Conservation (phyloP, 2,329 filamentous ascomycete species). For the Rugonectria rugulosa region DNA sequence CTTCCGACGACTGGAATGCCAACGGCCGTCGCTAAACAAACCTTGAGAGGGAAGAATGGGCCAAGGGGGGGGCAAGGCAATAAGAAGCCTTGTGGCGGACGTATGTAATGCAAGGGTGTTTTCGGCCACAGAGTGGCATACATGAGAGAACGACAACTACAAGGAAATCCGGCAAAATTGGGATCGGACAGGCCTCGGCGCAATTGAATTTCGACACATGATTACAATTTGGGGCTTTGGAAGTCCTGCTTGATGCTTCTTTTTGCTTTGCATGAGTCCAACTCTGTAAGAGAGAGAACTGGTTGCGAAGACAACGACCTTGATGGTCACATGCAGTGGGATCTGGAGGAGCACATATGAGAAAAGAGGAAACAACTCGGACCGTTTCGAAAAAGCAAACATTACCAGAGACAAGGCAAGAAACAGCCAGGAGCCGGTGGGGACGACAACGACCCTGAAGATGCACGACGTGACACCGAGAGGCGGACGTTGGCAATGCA, state of each 20-base stretch:
- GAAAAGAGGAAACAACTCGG: no score
- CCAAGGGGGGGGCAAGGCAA: neutral
- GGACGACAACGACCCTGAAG: slow-evolving; percentile 20
- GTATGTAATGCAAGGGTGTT: slow-evolving; percentile 2
- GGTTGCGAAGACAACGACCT: no score
- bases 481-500: slow-evolving; percentile 6
- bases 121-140: neutral
- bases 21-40: slow-evolving; percentile 28
- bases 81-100: neutral
- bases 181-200: slow-evolving; percentile 18
- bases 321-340: no score
- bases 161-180: slow-evolving; percentile 13
- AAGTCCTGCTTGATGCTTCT: slow-evolving; percentile 8
- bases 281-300: no score
- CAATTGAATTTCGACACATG: slow-evolving; percentile 7
- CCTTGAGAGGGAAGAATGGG: neutral
- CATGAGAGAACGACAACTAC: slow-evolving; percentile 13
- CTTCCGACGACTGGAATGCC: slow-evolving; percentile 36
- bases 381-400: no score
- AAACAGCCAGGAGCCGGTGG: neutral
- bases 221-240: slow-evolving; percentile 13
- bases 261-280: neutral
- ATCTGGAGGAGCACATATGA: no score
- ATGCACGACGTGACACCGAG: slow-evolving; percentile 23
- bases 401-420: no score